These are phyloP conservation scores for Garcia nutans DNA, from an alignment of 345 rosid species.

Conservation along the genomic window DNA sequence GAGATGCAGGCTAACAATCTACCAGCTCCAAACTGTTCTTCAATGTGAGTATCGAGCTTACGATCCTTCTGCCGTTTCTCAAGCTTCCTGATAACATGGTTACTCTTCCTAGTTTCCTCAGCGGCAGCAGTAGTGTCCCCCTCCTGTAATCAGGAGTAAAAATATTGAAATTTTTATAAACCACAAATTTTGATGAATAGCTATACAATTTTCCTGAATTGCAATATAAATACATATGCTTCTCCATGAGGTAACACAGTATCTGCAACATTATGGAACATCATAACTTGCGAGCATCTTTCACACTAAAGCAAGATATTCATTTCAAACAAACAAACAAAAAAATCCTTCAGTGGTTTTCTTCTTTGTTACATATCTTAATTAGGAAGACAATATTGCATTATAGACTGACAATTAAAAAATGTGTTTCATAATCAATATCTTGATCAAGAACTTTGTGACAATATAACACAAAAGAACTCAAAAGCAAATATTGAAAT, in stretches of 20 bases:
- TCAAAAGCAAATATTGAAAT: not conserved
- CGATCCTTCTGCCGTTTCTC: conserved; percentile 21
- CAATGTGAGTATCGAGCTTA: conserved; percentile 19
- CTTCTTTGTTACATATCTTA: too few relatives aligned
- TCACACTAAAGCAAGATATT: too few relatives aligned
- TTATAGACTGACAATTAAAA: not conserved
- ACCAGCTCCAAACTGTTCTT: conserved; percentile 24
- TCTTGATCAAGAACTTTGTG: not conserved
- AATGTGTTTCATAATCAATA: not conserved
- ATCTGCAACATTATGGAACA: not conserved
- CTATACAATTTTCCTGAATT: not conserved
- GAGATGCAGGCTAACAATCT: conserved; percentile 26
- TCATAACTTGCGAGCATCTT: not conserved
- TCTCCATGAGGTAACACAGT: not conserved
- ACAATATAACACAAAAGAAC: not conserved
- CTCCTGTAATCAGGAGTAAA: conserved; percentile 1
- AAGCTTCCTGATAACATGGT: conserved; percentile 15
- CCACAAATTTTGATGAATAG: not conserved
- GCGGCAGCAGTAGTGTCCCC: conserved; percentile 8
- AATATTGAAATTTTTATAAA: not conserved
- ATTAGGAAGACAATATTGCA: not conserved
- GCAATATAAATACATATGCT: not conserved
- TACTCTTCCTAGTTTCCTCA: conserved; percentile 20
- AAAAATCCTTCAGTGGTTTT: too few relatives aligned
- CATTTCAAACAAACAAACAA: too few relatives aligned